Conservation (phyloP, 441 rosid genomes). For the Gossypium trilobum region DNA sequence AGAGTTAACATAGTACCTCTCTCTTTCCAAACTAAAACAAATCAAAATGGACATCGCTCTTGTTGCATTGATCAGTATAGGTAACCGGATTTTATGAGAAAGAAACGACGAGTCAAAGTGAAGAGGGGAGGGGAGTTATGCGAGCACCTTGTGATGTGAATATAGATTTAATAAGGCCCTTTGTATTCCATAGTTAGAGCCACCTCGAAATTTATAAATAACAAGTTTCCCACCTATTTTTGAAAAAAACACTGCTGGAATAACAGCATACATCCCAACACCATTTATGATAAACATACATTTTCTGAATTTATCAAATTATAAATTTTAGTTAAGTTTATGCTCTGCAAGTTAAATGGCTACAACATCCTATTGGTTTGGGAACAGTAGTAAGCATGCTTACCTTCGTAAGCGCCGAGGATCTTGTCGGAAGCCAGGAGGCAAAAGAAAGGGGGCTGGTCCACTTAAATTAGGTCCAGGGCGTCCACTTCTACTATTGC, state of each 20-base stretch:
- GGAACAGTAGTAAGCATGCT: not conserved
- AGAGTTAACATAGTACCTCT: not conserved
- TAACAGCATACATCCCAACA: not conserved
- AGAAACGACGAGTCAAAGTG: not conserved
- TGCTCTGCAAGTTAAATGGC: not conserved
- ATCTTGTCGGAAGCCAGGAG: conserved; percentile 83
- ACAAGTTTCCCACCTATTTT: not conserved
- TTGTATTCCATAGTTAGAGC: not conserved
- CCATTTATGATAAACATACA: not conserved
- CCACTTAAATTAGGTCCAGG: conserved; percentile 55
- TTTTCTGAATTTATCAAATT: not conserved
- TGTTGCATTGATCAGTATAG: not conserved
- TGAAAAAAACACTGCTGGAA: not conserved
- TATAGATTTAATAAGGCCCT: not conserved
- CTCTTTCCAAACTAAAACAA: not conserved
- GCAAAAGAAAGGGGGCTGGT: conserved; percentile 65
- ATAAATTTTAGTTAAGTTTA: not conserved
- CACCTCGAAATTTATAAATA: not conserved
- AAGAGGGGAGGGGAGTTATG: not conserved
- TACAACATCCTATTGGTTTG: not conserved
- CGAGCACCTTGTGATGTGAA: not conserved
- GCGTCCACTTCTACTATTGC: conserved; percentile 61
- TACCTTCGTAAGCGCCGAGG: conserved; percentile 94
- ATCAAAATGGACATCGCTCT: not conserved
- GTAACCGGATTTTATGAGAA: not conserved